phyloP scores from a whole-genome alignment of 495 filamentous ascomycete genomes.

The Evernia prunastri region DNA sequence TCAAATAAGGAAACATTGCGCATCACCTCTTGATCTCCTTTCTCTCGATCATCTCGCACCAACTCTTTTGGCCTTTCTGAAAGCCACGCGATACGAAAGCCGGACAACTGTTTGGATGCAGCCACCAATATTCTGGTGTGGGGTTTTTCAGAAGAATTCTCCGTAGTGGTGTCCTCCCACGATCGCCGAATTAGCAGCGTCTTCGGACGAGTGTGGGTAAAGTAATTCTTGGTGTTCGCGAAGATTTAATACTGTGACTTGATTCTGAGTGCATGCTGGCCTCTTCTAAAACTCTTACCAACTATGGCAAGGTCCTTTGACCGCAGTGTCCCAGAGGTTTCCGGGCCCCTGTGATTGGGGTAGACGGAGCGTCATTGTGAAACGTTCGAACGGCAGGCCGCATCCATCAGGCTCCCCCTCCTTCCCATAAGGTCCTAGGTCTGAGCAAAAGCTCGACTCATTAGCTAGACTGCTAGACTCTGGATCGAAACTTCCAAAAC shows the following conservation, averaged over 20 bases:
- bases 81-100: neutral
- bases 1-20: neutral
- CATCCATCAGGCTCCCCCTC: neutral
- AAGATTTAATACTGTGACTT: neutral
- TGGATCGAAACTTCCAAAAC: neutral
- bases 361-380: constrained; percentile 15
- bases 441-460: constrained; percentile 2
- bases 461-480: neutral
- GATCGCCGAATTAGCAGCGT: neutral
- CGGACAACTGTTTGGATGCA: neutral
- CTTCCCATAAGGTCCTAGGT: too few species aligned
- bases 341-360: constrained; percentile 2
- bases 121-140: neutral
- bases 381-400: constrained; percentile 6
- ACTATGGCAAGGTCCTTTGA: too few species aligned
- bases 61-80: neutral
- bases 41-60: neutral
- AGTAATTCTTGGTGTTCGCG: neutral
- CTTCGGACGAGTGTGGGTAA: neutral
- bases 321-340: constrained; percentile 7
- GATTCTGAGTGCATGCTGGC: too few species aligned
- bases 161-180: neutral
- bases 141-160: neutral
- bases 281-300: too few species aligned
- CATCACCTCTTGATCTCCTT: neutral